Evolutionary conservation across 2,329 filamentous ascomycete species (phyloP).

Genomic region (Alternaria gaisen): DNA sequence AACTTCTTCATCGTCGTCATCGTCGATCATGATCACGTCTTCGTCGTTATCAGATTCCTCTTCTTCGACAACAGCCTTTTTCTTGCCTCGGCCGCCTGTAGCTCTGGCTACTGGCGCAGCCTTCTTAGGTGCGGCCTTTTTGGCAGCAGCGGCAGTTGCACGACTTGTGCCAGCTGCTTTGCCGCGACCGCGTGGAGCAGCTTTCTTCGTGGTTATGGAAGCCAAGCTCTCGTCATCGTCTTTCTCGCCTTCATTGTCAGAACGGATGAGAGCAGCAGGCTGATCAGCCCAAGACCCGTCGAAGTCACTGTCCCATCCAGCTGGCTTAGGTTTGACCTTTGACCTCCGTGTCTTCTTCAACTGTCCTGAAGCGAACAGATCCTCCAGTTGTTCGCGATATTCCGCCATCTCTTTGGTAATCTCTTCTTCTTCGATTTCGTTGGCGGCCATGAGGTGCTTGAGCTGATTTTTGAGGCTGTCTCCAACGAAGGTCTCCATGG

Average conservation of each 20-base stretch:
- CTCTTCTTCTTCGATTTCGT: conserved; percentile 73
- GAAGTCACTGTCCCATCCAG: conserved; percentile 86
- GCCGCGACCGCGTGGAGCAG: conserved; percentile 57
- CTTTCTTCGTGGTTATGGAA: conserved; percentile 48
- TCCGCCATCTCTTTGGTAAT: conserved; percentile 77
- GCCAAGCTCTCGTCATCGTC: conserved; percentile 48
- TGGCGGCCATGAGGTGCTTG: conserved; percentile 58
- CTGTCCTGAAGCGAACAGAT: conserved; percentile 72
- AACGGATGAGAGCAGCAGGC: conserved; percentile 69
- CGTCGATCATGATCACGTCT: conserved; percentile 56
- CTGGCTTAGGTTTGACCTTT: conserved; percentile 77
- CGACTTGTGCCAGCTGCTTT: conserved; percentile 53
- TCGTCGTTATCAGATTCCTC: conserved; percentile 53
- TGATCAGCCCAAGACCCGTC: conserved; percentile 88
- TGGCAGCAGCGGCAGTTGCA: conserved; percentile 36
- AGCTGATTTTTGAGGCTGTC: conserved; percentile 56
- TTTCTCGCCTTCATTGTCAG: conserved; percentile 59
- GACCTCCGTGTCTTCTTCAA: conserved; percentile 64
- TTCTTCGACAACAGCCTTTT: conserved; percentile 50
- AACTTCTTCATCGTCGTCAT: conserved; percentile 56
- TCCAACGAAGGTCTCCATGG: conserved; percentile 68
- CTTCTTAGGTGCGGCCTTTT: conserved; percentile 48
- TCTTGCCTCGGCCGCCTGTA: conserved; percentile 52
- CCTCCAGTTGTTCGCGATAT: conserved; percentile 74
- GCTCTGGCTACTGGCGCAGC: conserved; percentile 45